Base-by-base conservation (phyloP, 2,329 filamentous ascomycete genomes). In the Colletotrichum eleusines region DNA sequence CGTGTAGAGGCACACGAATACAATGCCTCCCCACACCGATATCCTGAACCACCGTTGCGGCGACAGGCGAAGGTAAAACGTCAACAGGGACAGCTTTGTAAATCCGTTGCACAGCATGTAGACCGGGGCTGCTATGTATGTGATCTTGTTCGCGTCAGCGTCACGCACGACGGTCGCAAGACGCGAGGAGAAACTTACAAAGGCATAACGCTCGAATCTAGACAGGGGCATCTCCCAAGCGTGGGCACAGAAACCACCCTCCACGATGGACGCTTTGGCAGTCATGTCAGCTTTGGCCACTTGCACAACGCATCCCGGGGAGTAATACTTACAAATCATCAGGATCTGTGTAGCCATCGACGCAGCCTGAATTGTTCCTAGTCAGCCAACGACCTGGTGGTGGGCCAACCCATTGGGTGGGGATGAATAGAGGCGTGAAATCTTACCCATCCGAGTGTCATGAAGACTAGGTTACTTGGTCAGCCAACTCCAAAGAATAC, bases 61-160 rank as follows among this genome's bases (percentile, higher is more conserved):
- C 1, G 80, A 81, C 1, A 84, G 74, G 12, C 77, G 77, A 16
- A 79, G 74, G 62, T 83, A 83, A 53, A 84, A 81, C 6, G 80
- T 74, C 5, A 83, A 76, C 5, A 84, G 78, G 0, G 81, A 78
- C 3, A 82, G 31, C 57, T 83, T 84, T 16, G 80, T 78, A 23
- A 80, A 76, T 2, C 77, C 78, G 16, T 77, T 78, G 44, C 79
- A 78, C 20, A 79, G 67, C n/a, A 80, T 76, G 63, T 80, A 83
- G 31, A 82, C 72, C 8, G 75, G 74, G 0, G 75, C 73, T 0
- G 75, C 68, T 6, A 79, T 65, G 35, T 78, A 78, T 4, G 59
- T 65, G 26, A 58, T 60, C 74, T 74, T 26, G 31, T n/a, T 5
- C 16, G 8, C 2, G 28, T 42, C 18, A 50, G 38, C 6, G 2